A percentile compares a stretch with the other conserved stretches of the same genome.
These are phyloP conservation scores for Neofusicoccum cordaticola DNA, from an alignment of 2,329 filamentous ascomycete species.

Conservation along the genomic window DNA sequence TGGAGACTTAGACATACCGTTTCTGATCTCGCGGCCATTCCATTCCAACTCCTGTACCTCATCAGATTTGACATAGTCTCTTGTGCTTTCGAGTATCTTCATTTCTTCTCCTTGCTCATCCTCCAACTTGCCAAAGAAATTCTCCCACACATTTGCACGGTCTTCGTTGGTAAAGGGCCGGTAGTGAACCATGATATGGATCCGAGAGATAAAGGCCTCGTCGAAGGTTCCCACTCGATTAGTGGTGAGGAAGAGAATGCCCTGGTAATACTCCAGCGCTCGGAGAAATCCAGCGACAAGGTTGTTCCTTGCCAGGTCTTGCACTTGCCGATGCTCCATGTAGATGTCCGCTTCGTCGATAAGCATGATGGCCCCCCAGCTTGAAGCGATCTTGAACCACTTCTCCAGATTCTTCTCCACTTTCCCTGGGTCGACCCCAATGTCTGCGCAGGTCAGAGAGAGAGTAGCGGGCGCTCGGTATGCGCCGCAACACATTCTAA, in stretches of 20 bases:
- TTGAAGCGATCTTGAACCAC: slow-evolving; percentile 24
- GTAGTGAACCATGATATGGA: slow-evolving; percentile 23
- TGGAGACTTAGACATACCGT: slow-evolving; percentile 20
- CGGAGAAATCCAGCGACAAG: slow-evolving; percentile 34
- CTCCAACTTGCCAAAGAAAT: slow-evolving; percentile 25
- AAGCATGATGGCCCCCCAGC: slow-evolving; percentile 28
- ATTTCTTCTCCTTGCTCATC: slow-evolving; percentile 18
- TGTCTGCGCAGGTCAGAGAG: slow-evolving; percentile 29
- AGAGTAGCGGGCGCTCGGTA: slow-evolving; percentile 31
- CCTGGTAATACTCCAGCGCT: slow-evolving; percentile 16
- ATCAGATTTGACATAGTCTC: background rate
- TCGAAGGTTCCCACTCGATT: slow-evolving; percentile 25
- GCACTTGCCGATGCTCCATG: slow-evolving; percentile 31
- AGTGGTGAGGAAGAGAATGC: slow-evolving; percentile 31
- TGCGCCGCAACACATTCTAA: slow-evolving; percentile 36
- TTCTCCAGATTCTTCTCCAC: slow-evolving; percentile 16
- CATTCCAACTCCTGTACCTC: slow-evolving; percentile 23
- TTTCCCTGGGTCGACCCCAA: slow-evolving; percentile 20
- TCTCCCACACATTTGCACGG: slow-evolving; percentile 26
- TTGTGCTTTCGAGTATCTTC: background rate
- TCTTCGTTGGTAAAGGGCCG: slow-evolving; percentile 20
- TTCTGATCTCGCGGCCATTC: slow-evolving; percentile 33
- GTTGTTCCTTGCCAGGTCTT: slow-evolving; percentile 32
- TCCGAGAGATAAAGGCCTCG: slow-evolving; percentile 24
- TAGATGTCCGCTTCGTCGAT: slow-evolving; percentile 38